Conservation (phyloP, 2,329 filamentous ascomycete genomes). For the Zymoseptoria pseudotritici region DNA sequence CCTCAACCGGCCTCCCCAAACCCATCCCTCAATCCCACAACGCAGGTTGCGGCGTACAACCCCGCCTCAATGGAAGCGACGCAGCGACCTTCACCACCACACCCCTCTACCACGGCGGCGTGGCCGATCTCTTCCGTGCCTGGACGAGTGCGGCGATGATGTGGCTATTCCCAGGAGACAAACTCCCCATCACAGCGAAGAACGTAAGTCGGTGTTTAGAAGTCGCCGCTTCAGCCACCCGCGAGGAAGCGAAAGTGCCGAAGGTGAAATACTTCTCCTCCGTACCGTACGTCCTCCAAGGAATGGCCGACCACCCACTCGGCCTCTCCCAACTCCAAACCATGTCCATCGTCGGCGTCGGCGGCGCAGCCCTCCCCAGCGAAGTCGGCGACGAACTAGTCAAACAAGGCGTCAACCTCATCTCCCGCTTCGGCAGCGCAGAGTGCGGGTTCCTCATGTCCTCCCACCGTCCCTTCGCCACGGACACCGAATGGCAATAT, state of each 20-base stretch:
- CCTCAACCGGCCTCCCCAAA: conserved; percentile 56
- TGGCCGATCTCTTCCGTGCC: conserved; percentile 55
- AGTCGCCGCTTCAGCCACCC: conserved; percentile 25
- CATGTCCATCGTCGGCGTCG: conserved; percentile 58
- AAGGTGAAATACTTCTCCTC: conserved; percentile 53
- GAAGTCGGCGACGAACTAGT: conserved; percentile 50
- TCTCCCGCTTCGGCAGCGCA: conserved; percentile 58
- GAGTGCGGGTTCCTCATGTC: conserved; percentile 61
- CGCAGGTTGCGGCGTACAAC: conserved; percentile 49
- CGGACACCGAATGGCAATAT: conserved; percentile 55
- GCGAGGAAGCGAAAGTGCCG: conserved; percentile 4
- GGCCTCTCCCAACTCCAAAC: conserved; percentile 39
- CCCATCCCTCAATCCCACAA: conserved; percentile 53
- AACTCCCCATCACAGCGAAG: conserved; percentile 48
- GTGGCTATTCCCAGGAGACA: conserved; percentile 55
- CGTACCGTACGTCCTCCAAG: conserved; percentile 52
- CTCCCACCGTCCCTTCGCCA: conserved; percentile 49
- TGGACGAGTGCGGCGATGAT: conserved; percentile 55
- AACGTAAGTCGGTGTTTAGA: conserved; percentile 47
- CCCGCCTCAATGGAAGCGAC: conserved; percentile 34
- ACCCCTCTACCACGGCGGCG: conserved; percentile 58
- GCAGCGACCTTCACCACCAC: conserved; percentile 57
- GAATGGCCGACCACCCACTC: conserved; percentile 39
- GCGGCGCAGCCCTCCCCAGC: conserved; percentile 51
- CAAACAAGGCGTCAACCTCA: conserved; percentile 44